Conservation (phyloP, 345 rosid species). For the Pugionium dolabratum region DNA sequence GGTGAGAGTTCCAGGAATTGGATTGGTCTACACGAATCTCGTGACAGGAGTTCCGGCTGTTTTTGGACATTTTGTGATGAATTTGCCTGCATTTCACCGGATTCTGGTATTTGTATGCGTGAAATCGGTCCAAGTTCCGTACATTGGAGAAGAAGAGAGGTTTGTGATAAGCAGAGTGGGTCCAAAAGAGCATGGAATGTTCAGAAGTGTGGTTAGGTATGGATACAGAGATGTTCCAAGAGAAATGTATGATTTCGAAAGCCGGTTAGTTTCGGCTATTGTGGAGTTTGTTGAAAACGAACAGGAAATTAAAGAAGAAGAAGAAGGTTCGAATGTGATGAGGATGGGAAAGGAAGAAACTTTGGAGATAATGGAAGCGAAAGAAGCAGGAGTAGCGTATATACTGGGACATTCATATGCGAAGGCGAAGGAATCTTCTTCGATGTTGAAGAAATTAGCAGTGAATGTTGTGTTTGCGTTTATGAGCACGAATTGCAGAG, state of each 20-base stretch:
- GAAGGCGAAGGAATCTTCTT: constrained; percentile 63
- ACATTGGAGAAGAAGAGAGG: constrained; percentile 59
- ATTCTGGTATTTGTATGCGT: constrained; percentile 76
- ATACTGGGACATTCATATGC: constrained; percentile 69
- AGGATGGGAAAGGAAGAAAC: constrained; percentile 43
- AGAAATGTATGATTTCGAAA: constrained; percentile 72
- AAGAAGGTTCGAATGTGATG: background rate
- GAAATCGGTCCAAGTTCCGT: constrained; percentile 80
- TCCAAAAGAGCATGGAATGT: constrained; percentile 74
- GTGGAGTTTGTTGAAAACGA: constrained; percentile 55
- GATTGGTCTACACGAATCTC: constrained; percentile 66
- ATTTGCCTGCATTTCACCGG: constrained; percentile 77
- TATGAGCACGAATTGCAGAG: constrained; percentile 73
- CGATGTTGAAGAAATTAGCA: constrained; percentile 60
- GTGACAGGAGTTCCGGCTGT: constrained; percentile 79
- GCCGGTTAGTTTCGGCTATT: constrained; percentile 53
- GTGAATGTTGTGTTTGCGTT: constrained; percentile 61
- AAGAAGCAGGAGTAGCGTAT: constrained; percentile 68
- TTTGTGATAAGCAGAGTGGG: constrained; percentile 69
- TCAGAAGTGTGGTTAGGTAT: constrained; percentile 78
- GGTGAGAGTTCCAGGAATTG: constrained; percentile 87
- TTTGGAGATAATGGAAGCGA: constrained; percentile 54
- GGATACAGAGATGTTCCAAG: constrained; percentile 81
- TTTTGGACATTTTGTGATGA: constrained; percentile 82
- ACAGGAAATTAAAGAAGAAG: constrained; percentile 23